Conservation (phyloP, 805 yeast genomes). For the Lachancea sp. region DNA sequence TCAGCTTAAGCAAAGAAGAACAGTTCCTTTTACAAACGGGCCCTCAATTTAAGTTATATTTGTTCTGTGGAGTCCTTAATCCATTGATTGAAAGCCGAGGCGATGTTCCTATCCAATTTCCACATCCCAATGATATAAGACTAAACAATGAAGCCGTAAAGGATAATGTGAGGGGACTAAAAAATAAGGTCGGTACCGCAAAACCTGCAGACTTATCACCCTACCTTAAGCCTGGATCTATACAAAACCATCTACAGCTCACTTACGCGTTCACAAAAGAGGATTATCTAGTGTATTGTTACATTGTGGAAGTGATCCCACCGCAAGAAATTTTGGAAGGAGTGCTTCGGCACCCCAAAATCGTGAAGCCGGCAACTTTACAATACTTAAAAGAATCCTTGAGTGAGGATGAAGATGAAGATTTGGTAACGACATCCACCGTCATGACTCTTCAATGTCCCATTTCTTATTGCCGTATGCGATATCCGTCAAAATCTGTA, state of each 20-base stretch:
- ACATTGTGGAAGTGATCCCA: conserved; percentile 47
- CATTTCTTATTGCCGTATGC: conserved; percentile 62
- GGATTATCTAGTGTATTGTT: conserved; percentile 48
- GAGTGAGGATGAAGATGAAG: conserved; percentile 58
- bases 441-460: conserved; percentile 73
- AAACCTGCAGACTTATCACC: conserved; percentile 74
- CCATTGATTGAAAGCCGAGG: conserved; percentile 29
- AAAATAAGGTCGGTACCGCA: conserved; percentile 70
- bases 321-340: conserved; percentile 38
- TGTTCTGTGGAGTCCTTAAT: conserved; percentile 49
- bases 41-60: conserved; percentile 37
- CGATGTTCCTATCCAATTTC: conserved; percentile 72
- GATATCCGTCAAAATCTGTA: conserved; percentile 62
- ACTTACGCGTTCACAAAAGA: conserved; percentile 53
- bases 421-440: conserved; percentile 59
- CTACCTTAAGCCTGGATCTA: conserved; percentile 30
- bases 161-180: conserved; percentile 64
- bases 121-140: conserved; percentile 61
- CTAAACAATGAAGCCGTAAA: conserved; percentile 48
- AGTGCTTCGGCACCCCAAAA: conserved; percentile 44
- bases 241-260: conserved; percentile 42
- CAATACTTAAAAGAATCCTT: conserved; percentile 37
- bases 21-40: conserved; percentile 30
- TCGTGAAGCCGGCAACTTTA: conserved; percentile 46
- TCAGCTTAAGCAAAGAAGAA: conserved; percentile 42